Percentiles rank a stretch among this genome's conserved stretches.
phyloP scores from a whole-genome alignment of 371 early-diverging fungal genomes.

The Conidiobolus incongruus region DNA sequence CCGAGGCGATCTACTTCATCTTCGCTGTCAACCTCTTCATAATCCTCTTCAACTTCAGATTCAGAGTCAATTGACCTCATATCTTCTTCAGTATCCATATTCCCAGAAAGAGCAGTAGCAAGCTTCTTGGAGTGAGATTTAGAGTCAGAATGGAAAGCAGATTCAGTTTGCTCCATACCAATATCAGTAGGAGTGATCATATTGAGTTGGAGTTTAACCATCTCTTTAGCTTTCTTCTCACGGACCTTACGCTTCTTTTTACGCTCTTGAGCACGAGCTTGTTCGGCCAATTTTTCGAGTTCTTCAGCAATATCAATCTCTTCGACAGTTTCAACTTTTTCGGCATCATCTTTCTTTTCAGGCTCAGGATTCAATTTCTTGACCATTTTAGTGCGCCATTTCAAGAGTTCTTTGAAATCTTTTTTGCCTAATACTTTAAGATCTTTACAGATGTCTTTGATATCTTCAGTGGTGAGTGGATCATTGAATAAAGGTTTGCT shows the following conservation, averaged over 20 bases:
- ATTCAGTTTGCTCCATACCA: constrained; percentile 41
- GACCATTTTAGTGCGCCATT: constrained; percentile 46
- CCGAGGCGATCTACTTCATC: constrained; percentile 8
- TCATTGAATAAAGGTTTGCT: constrained; percentile 29
- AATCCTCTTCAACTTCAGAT: constrained; percentile 13
- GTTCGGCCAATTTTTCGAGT: constrained; percentile 25
- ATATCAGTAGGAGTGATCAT: constrained; percentile 82
- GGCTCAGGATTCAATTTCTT: constrained; percentile 9
- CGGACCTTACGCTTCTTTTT: constrained; percentile 32
- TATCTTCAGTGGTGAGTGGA: constrained; percentile 52
- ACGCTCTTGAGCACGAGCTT: constrained; percentile 29
- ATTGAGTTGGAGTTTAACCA: constrained; percentile 69
- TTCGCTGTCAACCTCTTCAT: constrained; percentile 15
- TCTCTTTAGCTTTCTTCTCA: constrained; percentile 58
- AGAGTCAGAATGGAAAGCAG: constrained; percentile 9
- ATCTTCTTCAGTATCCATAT: no score
- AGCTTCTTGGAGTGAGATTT: no score
- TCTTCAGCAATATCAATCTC: constrained; percentile 23
- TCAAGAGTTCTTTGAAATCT: constrained; percentile 72
- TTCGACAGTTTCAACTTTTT: constrained; percentile 17
- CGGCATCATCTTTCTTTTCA: constrained; percentile 26
- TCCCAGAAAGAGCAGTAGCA: no score
- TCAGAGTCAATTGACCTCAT: no score
- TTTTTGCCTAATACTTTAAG: constrained; percentile 78
- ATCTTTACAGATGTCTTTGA: constrained; percentile 58